Percentiles rank a stretch among this genome's conserved stretches.
phyloP scores from a whole-genome alignment of 345 rosid genomes.

The Pistacia vera region DNA sequence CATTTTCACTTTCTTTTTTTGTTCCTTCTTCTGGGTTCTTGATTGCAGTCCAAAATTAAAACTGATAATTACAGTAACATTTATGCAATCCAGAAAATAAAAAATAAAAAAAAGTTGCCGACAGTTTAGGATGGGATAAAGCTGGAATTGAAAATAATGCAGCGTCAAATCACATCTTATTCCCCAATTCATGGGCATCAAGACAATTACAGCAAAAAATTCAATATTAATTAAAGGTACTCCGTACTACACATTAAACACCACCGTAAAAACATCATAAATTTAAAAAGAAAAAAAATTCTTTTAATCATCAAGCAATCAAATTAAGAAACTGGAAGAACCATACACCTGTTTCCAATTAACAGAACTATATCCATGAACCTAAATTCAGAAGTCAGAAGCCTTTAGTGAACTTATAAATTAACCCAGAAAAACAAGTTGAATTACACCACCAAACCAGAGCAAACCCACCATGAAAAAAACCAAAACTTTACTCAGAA shows the following conservation, averaged over 20 bases:
- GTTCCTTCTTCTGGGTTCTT: not conserved
- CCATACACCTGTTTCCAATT: no score
- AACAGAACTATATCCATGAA: no score
- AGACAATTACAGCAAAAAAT: conserved; percentile 8
- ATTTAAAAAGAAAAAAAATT: no score
- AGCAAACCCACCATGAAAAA: not conserved
- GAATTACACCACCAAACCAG: not conserved
- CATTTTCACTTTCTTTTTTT: not conserved
- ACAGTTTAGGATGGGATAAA: conserved; percentile 5
- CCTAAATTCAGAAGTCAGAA: no score
- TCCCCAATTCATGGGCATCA: conserved; percentile 3
- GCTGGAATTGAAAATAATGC: conserved; percentile 4
- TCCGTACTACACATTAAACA: not conserved
- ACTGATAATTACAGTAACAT: not conserved
- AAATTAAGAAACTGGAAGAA: no score
- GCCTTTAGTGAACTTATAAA: not conserved
- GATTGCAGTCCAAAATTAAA: not conserved
- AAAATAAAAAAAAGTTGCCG: conserved; percentile 5
- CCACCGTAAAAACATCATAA: not conserved
- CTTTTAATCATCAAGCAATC: not conserved
- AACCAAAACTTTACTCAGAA: not conserved
- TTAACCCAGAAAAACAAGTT: not conserved
- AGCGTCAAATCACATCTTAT: conserved; percentile 11
- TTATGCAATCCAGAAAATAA: not conserved
- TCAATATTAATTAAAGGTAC: not conserved